Evolutionary conservation across 768 basidiomycete genomes (phyloP), one percentile per base, ranked within the genome.

Genomic region (Mycena vitilis): DNA sequence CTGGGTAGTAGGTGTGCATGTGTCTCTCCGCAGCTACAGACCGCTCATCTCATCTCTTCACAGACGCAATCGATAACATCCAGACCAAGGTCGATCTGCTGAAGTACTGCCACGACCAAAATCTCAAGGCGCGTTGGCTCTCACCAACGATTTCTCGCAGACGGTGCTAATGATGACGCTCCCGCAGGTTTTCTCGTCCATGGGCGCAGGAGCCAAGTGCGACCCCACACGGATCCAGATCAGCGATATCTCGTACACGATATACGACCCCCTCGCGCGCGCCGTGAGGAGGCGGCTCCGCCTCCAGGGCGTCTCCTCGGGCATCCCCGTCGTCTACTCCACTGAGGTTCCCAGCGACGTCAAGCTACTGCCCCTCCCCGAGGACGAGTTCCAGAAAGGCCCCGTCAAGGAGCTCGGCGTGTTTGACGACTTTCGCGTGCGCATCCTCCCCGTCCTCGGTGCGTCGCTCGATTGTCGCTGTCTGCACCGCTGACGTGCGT

Each of bases 41-140:
- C 52, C 49, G 75, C 66, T 63, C 48, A 37, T 51, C 10, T 16
- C 30, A 3, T 56, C 47, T 61, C 40, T 40, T 40, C 7, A 7
- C 73, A 89, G 97, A 99, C 78, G 96, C 96, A 7, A 99, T 99
- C 66, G 97, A 99, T 80, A 99, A 99, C 75, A 97, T 99, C 69
- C 88, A 93, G 54, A 97, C 97, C 0, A 99, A 99, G 77, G 95
- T 98, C 13, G 96, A 99, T 74, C 83, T 99, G 51, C 86, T 99
- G 10, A 89, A 93, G 65, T 92, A 96, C 78, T 99, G 97, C 74
- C 87, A 93, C 73, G 87, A 91, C 63, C 83, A 91, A 70, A 76
- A 84, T 20, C 89, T 99, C 78, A 95, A 94, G 92, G 53, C 47
- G 45, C 44, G 30, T 18, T 9, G 7, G 9, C 18, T 15, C n/a